Evolutionary conservation across 2,329 filamentous ascomycete genomes (phyloP).

Genomic region (Epichloe aotearoae): DNA sequence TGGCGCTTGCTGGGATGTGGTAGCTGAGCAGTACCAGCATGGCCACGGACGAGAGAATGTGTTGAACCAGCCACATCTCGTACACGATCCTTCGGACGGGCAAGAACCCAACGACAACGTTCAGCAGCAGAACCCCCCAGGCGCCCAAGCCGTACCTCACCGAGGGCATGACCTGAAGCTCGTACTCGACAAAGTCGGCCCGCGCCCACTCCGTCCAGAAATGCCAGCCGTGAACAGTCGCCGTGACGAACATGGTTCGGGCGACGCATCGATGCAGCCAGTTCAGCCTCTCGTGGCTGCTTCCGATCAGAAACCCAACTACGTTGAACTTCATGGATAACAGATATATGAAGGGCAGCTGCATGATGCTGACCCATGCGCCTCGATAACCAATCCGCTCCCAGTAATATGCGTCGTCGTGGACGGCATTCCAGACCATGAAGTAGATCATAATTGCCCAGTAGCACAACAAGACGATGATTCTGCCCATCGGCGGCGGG

Average conservation of each 20-base stretch:
- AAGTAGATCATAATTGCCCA: conserved; percentile 47
- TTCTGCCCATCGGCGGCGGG: conserved; percentile 43
- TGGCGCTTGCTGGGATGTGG: conserved; percentile 47
- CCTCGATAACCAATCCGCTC: conserved; percentile 56
- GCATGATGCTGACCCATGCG: conserved; percentile 51
- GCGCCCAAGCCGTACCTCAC: conserved; percentile 54
- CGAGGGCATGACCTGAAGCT: conserved; percentile 49
- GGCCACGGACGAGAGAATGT: conserved; percentile 46
- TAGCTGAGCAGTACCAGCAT: conserved; percentile 51
- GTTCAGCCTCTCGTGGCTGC: conserved; percentile 56
- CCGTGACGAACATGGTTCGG: conserved; percentile 54
- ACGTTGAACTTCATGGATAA: conserved; percentile 46
- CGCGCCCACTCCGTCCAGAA: conserved; percentile 53
- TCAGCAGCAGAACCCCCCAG: conserved; percentile 55
- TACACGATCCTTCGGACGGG: conserved; percentile 54
- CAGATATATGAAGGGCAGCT: conserved; percentile 51
- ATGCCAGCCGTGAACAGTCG: conserved; percentile 56
- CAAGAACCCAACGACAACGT: conserved; percentile 46
- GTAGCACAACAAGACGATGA: conserved; percentile 40
- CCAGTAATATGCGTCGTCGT: conserved; percentile 42
- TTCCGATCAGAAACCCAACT: conserved; percentile 47
- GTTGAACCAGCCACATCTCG: conserved; percentile 57
- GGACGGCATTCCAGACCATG: conserved; percentile 35
- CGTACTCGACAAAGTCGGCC: conserved; percentile 43
- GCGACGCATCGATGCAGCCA: conserved; percentile 64